Percentiles rank a stretch among this genome's conserved stretches.
These are phyloP conservation scores for Ormosia emarginata DNA, from an alignment of 306 rosid species.

Conservation along the genomic window DNA sequence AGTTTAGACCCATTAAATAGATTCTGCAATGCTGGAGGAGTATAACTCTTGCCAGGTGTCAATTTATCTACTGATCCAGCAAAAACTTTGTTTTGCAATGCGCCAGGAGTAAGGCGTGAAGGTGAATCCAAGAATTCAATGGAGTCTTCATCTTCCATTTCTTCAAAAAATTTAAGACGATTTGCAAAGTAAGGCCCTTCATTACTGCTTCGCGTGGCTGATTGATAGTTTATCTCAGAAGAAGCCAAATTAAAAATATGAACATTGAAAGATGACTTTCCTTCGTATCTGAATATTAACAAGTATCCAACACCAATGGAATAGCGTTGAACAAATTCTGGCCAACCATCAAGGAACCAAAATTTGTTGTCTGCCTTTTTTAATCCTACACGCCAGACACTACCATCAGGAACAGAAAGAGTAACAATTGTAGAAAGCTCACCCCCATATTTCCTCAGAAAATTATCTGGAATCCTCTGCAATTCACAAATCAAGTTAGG, in stretches of 20 bases:
- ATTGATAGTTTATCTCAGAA: slow-evolving; percentile 74
- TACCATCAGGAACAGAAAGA: slow-evolving; percentile 75
- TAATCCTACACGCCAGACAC: slow-evolving; percentile 69
- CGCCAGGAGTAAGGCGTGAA: slow-evolving; percentile 22
- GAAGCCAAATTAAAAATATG: slow-evolving; percentile 59
- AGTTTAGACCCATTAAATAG: slow-evolving; percentile 76
- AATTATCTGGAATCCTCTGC: slow-evolving; percentile 86
- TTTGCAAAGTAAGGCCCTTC: slow-evolving; percentile 48
- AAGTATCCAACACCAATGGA: slow-evolving; percentile 69
- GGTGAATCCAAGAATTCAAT: slow-evolving; percentile 46
- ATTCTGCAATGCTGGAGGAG: slow-evolving; percentile 62
- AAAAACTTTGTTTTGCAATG: slow-evolving; percentile 47
- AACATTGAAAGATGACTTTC: slow-evolving; percentile 73
- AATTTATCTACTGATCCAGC: slow-evolving; percentile 44
- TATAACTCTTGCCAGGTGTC: slow-evolving; percentile 40
- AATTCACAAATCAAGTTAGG: slow-evolving; percentile 33
- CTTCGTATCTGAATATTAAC: slow-evolving; percentile 74
- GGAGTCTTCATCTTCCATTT: slow-evolving; percentile 78
- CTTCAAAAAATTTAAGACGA: slow-evolving; percentile 57
- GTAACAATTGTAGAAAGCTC: slow-evolving; percentile 64
- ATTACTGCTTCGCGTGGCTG: slow-evolving; percentile 33
- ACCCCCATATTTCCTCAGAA: slow-evolving; percentile 60
- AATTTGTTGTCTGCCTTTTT: slow-evolving; percentile 60
- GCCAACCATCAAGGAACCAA: slow-evolving; percentile 87
- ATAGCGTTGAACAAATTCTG: slow-evolving; percentile 66